Percentiles rank a stretch among this genome's conserved stretches.
Conservation (phyloP, 352 stramenopile species). For the Lagenidium giganteum region DNA sequence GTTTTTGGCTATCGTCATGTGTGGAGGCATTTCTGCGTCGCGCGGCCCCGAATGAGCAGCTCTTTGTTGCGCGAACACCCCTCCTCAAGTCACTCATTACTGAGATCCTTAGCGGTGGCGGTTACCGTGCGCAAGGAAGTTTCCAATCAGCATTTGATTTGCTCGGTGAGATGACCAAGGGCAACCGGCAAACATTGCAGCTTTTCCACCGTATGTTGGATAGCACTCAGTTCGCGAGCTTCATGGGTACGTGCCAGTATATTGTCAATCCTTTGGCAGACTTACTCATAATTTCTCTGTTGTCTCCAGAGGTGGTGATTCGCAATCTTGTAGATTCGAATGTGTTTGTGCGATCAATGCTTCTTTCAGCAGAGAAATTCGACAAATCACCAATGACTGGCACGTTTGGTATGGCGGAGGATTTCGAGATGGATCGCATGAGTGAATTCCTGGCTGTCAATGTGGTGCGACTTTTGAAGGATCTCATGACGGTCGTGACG, state of each 20-base stretch:
- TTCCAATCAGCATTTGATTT: conserved; percentile 96
- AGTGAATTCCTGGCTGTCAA: conserved; percentile 88
- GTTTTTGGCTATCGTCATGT: conserved; percentile 96
- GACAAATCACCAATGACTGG: conserved; percentile 26
- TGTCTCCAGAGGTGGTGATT: conserved; percentile 79
- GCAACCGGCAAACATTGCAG: conserved; percentile 87
- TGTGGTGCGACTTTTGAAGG: conserved; percentile 85
- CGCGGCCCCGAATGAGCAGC: conserved; percentile 76
- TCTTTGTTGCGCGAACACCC: conserved; percentile 88
- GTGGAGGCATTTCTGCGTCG: conserved; percentile 94
- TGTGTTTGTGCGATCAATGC: conserved; percentile 94
- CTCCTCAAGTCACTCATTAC: conserved; percentile 84
- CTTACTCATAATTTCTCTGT: conserved; percentile 1
- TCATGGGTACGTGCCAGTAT: conserved; percentile 67
- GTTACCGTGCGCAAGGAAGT: conserved; percentile 85
- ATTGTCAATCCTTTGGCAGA: conserved; percentile 5
- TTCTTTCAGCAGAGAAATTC: conserved; percentile 78
- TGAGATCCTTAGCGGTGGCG: conserved; percentile 80
- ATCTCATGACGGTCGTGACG: conserved; percentile 94
- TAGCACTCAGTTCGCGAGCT: conserved; percentile 84
- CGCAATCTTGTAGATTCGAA: conserved; percentile 96
- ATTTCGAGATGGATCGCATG: conserved; percentile 75
- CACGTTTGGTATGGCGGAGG: conserved; percentile 35
- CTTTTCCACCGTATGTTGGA: conserved; percentile 86
- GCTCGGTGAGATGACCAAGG: conserved; percentile 94